These are phyloP conservation scores for Pleurotus tuoliensis DNA, from an alignment of 768 basidiomycete species.

Conservation along the genomic window DNA sequence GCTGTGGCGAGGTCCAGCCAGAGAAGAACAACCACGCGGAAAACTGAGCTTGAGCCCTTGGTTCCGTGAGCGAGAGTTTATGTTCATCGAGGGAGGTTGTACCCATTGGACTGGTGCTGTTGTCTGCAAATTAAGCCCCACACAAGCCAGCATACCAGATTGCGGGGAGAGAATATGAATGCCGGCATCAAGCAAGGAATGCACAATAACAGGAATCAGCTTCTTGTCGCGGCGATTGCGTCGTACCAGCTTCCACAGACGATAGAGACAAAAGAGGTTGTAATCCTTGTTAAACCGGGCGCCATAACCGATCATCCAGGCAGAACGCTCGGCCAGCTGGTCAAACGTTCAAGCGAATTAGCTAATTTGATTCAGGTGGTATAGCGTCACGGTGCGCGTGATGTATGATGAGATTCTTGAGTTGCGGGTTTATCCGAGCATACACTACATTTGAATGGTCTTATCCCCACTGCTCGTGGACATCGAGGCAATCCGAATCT, in stretches of 20 bases:
- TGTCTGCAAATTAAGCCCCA: not conserved
- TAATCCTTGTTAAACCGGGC: not conserved
- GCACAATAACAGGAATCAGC: too few species aligned
- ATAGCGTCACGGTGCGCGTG: too few species aligned
- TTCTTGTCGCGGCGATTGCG: constrained; percentile 5
- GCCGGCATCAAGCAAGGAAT: not conserved
- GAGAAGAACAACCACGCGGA: too few species aligned
- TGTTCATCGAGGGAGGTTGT: not conserved
- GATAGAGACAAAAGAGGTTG: not conserved
- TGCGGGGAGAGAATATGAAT: constrained; percentile 7
- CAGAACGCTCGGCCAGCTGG: not conserved
- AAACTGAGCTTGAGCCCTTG: too few species aligned
- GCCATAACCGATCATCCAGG: not conserved
- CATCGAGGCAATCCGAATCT: not conserved
- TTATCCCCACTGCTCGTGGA: constrained; percentile 6
- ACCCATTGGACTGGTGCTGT: not conserved
- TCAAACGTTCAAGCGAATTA: not conserved
- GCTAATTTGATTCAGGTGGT: too few species aligned
- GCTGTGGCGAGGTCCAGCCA: too few species aligned
- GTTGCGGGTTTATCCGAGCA: not conserved
- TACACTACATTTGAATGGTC: not conserved
- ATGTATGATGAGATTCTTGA: too few species aligned
- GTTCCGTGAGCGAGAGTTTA: too few species aligned
- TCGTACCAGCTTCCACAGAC: not conserved
- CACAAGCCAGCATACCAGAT: not conserved